Evolutionary conservation across 2,329 filamentous ascomycete genomes (phyloP), one percentile per base, ranked within the genome.

Genomic region (Cladosporium sp.): DNA sequence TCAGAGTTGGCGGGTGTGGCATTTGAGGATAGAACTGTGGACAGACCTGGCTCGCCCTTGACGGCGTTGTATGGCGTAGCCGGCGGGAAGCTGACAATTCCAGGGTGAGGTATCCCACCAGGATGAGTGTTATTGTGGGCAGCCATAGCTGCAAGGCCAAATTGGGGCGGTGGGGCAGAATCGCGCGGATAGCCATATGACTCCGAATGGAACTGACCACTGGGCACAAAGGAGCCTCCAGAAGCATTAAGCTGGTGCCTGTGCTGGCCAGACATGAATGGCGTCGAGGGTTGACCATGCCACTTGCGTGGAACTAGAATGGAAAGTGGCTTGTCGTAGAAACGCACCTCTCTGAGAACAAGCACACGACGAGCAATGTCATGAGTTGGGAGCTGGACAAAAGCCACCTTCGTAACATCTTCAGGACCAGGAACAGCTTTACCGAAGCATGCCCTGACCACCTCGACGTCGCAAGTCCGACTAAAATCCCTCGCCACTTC

Each of bases 1-100:
- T 59, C 66, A 26, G 71, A 72, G 25, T 63, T 62, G 6, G 64
- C 68, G 5, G 69, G 65, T 5, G 70, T 69, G 2, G 66, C 65
- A 28, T 69, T 65, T 16, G 63, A 58, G 36, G 67, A 68, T 6
- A 34, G 28, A 16, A 49, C 54, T 2, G 63, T 56, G 2, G 56
- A 30, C 7, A 65, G 46, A n/a, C 26, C 21, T 21, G 21, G 34
- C 34, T 63, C 60, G 5, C 48, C 48, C 25, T 39, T 43, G 49
- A 8, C 30, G 14, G 14, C 32, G 34, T 30, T 18, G 16, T 23
- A 21, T 21, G 60, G 60, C 6, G 49, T 48, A 21, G 25, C 39
- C 6, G 60, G 23, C 4, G 32, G 25, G 25, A 23, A 30, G 49
- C 13, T 25, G 7, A 18, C 14, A 13, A 16, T 14, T 1, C 25